Percentiles rank a stretch among this genome's conserved stretches.
These are phyloP conservation scores for Solanum peruvianum DNA, from an alignment of 257 asterid genomes.

Conservation along the genomic window DNA sequence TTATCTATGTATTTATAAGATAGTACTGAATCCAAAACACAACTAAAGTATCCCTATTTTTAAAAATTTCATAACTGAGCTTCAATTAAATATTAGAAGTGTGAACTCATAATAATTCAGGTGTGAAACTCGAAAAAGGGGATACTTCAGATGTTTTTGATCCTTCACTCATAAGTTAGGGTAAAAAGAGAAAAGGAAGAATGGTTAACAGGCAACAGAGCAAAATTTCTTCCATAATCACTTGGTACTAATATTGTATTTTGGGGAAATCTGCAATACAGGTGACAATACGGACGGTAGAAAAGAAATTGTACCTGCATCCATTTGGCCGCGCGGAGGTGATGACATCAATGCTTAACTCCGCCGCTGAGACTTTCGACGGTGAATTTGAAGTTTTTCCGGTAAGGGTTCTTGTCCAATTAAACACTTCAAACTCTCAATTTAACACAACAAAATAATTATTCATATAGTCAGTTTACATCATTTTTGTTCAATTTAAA, in stretches of 20 bases:
- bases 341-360: slow-evolving; percentile 8
- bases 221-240: not conserved
- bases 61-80: not conserved
- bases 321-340: slow-evolving; percentile 13
- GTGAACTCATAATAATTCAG: not conserved
- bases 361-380: not conserved
- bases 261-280: not conserved
- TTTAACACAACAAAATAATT: too few species aligned
- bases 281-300: not conserved
- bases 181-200: not conserved
- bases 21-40: not conserved
- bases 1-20: not conserved
- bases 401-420: not conserved
- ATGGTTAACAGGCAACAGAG: not conserved
- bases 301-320: slow-evolving; percentile 11
- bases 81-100: not conserved
- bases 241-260: not conserved
- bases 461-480: too few species aligned
- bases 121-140: not conserved
- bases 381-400: not conserved
- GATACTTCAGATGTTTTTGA: not conserved
- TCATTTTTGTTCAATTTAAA: too few species aligned
- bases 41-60: not conserved
- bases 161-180: not conserved
- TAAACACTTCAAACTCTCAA: not conserved